Evolutionary conservation across 2,329 filamentous ascomycete species (phyloP).

Genomic region (Sarocladium kiliense): DNA sequence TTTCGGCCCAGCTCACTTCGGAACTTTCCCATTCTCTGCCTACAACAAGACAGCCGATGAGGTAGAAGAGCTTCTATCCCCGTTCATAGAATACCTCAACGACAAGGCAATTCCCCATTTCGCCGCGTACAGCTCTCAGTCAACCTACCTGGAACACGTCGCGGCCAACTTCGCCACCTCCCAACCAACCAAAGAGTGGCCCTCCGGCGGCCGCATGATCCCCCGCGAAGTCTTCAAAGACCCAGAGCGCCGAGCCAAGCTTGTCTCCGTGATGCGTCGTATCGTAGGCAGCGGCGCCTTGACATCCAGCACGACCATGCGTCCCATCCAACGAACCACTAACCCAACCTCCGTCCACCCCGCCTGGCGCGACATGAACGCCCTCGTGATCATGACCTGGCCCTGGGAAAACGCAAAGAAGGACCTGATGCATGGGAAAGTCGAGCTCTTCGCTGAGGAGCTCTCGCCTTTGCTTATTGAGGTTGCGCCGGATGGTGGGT

Average conservation of each 20-base stretch:
- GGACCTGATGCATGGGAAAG: neutral
- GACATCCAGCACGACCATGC: neutral
- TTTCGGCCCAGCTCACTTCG: constrained; percentile 35
- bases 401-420: neutral
- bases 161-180: constrained; percentile 17
- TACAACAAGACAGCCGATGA: constrained; percentile 36
- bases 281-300: neutral
- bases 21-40: constrained; percentile 36
- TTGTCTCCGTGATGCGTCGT: constrained; percentile 2
- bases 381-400: neutral
- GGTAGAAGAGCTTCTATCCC: constrained; percentile 32
- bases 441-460: neutral
- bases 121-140: constrained; percentile 22
- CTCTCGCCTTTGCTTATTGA: neutral
- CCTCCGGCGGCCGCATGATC: constrained; percentile 21
- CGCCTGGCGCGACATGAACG: neutral
- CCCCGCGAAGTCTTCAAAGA: constrained; percentile 13
- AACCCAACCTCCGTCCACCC: neutral
- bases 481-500: constrained; percentile 20
- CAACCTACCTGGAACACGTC: constrained; percentile 24
- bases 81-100: constrained; percentile 28
- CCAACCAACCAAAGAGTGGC: constrained; percentile 18
- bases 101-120: constrained; percentile 16
- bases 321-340: neutral
- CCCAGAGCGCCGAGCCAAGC: neutral